A percentile compares a stretch with the other conserved stretches of the same genome.
Evolutionary conservation across 2,329 filamentous ascomycete genomes (phyloP).

Genomic region (Ascochyta koolunga): DNA sequence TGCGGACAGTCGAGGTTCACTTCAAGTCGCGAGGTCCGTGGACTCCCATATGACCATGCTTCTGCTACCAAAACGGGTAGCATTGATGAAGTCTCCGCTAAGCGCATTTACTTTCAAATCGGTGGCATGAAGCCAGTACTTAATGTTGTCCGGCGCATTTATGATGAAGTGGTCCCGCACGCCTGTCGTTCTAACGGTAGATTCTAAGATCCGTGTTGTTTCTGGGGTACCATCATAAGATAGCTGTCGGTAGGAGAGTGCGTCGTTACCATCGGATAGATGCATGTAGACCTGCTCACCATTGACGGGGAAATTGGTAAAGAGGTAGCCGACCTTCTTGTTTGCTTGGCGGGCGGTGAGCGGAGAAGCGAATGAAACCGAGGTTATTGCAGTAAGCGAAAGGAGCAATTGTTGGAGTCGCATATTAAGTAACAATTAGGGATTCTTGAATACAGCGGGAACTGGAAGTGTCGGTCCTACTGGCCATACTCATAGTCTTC

Average conservation of each 20-base stretch:
- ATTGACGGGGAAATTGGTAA: slow-evolving; percentile 9
- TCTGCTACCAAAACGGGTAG: slow-evolving; percentile 13
- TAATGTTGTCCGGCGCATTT: slow-evolving; percentile 5
- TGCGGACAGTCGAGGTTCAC: slow-evolving; percentile 6
- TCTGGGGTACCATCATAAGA: slow-evolving; percentile 8
- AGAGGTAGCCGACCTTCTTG: slow-evolving; percentile 11
- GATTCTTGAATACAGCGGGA: too few species aligned
- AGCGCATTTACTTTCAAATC: slow-evolving; percentile 13
- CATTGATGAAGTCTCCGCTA: slow-evolving; percentile 12
- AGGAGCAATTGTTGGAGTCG: neutral
- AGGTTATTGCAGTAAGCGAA: neutral
- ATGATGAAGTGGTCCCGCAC: slow-evolving; percentile 14
- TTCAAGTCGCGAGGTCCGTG: slow-evolving; percentile 7
- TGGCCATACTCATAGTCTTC: neutral
- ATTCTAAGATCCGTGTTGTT: slow-evolving; percentile 7
- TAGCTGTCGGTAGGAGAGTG: slow-evolving; percentile 5
- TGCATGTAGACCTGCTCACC: slow-evolving; percentile 18
- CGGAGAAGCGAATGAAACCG: neutral
- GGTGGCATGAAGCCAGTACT: slow-evolving; percentile 14
- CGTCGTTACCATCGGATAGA: slow-evolving; percentile 9
- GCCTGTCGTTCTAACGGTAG: slow-evolving; percentile 3
- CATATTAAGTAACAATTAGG: neutral
- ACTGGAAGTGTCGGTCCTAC: neutral
- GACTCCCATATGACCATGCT: slow-evolving; percentile 16
- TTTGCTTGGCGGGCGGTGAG: slow-evolving; percentile 5